Evolutionary conservation across 768 basidiomycete species (phyloP), one percentile per base, ranked within the genome.

Genomic region (Lentinula boryana): DNA sequence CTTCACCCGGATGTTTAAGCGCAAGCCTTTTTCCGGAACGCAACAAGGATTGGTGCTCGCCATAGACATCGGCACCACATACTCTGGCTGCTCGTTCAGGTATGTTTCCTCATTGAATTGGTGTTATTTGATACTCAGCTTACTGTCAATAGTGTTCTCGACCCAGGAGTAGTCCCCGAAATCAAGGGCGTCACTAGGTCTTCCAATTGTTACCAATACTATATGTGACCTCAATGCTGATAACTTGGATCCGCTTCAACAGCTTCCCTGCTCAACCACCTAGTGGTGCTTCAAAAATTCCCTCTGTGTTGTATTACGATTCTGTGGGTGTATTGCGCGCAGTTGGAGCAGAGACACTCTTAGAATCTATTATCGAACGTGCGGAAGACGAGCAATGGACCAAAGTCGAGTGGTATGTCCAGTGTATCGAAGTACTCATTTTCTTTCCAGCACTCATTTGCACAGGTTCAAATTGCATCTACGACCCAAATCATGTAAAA

Each of bases 181-280:
- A 73, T 71, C 23, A 49, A 43, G 36, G 33, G 23, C 13, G 62
- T 63, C 21, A 63, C 62, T n/a, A 58, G 62, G 62, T 63, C 36
- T 3, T 33, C 4, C 43, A 15, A 23, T 31, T 38, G 51, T 33
- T 54, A 15, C 13, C 8, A 23, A 16, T 16, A n/a, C 31, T 57
- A 9, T 16, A 32, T 54, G 31, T 1, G n/a, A n/a, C 12, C 15
- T 35, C 10, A n/a, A 6, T 56, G 33, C 27, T 27, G 27, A 27
- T 27, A 27, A 41, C 16, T 40, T 15, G 5, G 2, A 35, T 32
- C 5, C 15, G 32, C 32, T 31, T 15, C 55, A 18, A 32, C 33
- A 82, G 81, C 60, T 81, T 75, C 60, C 82, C 80, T 5, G 76
- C 74, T 1, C 79, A 80, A 60, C 76, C 79, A n/a, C 69, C 74